Base-by-base conservation (phyloP, 495 filamentous ascomycete genomes). In the Astrothelium subdiscretum region DNA sequence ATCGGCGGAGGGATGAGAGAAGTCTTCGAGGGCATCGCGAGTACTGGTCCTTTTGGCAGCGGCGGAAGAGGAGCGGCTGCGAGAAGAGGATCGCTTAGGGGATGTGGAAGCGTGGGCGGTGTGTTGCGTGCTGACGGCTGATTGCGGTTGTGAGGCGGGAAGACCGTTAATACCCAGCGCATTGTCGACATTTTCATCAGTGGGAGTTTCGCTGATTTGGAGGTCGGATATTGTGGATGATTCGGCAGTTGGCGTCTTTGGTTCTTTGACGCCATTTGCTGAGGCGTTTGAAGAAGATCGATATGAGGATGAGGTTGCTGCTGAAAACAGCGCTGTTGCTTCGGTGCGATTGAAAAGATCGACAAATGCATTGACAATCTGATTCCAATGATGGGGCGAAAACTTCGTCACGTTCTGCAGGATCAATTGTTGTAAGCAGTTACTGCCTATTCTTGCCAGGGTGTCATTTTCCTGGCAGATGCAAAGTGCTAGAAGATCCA, bases 401-500 rank as follows among this genome's bases (percentile, higher is more conserved):
- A 99, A 96, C 68, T 96, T 97, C 24, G 82, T 83, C 18, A 99
- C 94, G 65, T 97, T 97, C 68, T 97, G 91, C 52, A 97, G 72
- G 63, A 99, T 97, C 35, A 99, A 76, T 68, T 96, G 92, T 71
- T 99, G 94, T 54, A 99, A 74, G 68, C 94, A 99, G 69, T 97
- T 97, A 76, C 92, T 97, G 59, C 94, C 94, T 68, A 99, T 99
- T 44, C 95, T 83, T 6, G 94, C 94, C 59, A 99, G 95, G 0
- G 95, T 99, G 71, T 99, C 94, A 69, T 97, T 99, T 71, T 99
- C 94, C 71, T 99, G 94, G 72, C 92, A 97, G 59, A 99, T 99
- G 70, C 94, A 99, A 20, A 97, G 81, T 2, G 90, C 90, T 0
- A 99, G 76, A 11, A 99, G 83, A 68, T 97, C 92, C 40, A 99